Percentiles rank a stretch among this genome's conserved stretches.
These are phyloP conservation scores for Gossypium australe DNA, from an alignment of 345 rosid species.

Conservation along the genomic window DNA sequence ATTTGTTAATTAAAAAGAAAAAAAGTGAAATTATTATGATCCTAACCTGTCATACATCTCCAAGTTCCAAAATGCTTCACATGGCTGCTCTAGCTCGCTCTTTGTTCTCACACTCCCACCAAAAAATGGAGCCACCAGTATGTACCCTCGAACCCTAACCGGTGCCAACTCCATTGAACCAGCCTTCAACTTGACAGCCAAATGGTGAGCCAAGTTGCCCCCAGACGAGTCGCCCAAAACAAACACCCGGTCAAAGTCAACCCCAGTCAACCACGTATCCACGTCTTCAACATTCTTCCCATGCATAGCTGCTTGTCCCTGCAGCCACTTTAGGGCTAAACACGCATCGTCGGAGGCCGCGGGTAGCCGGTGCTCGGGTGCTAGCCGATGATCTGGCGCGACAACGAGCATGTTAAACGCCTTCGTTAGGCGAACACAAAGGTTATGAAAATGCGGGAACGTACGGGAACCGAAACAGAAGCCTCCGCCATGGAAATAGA, in stretches of 20 bases:
- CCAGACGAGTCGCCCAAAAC: constrained; percentile 87
- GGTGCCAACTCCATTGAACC: constrained; percentile 39
- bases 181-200: constrained; percentile 52
- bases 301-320: constrained; percentile 38
- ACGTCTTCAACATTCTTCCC: neutral
- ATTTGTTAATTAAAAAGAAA: neutral
- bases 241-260: constrained; percentile 57
- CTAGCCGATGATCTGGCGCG: constrained; percentile 67
- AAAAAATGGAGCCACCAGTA: constrained; percentile 74
- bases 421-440: constrained; percentile 49
- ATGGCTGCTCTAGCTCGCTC: constrained; percentile 62
- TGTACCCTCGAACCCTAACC: constrained; percentile 63
- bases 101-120: constrained; percentile 68
- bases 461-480: constrained; percentile 70
- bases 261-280: constrained; percentile 34
- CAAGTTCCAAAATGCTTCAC: constrained; percentile 51
- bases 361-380: constrained; percentile 76
- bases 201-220: constrained; percentile 78
- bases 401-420: constrained; percentile 48
- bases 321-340: constrained; percentile 43
- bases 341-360: constrained; percentile 64
- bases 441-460: constrained; percentile 72
- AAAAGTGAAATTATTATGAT: too few species aligned
- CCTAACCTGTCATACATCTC: constrained; percentile 71
- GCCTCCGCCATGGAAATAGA: constrained; percentile 77